Conservation (phyloP, 495 filamentous ascomycete species). For the Aspergillus saccharolyticus region DNA sequence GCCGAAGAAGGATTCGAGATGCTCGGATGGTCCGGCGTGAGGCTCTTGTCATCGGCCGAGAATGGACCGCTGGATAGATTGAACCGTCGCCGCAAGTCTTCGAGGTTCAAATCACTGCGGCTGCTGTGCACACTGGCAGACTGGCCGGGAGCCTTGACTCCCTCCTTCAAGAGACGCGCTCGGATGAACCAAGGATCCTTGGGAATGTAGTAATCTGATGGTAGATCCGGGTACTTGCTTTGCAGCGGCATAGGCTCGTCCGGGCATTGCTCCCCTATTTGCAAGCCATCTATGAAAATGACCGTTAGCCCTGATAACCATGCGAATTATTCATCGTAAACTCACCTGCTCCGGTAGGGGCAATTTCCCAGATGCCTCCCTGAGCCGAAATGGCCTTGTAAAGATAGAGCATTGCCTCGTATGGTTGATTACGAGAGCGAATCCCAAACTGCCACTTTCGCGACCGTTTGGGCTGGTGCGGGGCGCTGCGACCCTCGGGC, state of each 20-base stretch:
- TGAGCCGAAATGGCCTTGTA: conserved; percentile 85
- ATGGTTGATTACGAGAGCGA: conserved; percentile 83
- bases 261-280: conserved; percentile 20
- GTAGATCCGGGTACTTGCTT: conserved; percentile 43
- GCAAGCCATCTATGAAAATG: conserved; percentile 17
- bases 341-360: conserved; percentile 39
- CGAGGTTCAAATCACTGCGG: conserved; percentile 53
- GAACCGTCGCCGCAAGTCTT: conserved; percentile 43
- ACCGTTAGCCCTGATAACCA: background rate
- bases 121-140: conserved; percentile 53
- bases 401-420: conserved; percentile 89
- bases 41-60: conserved; percentile 33
- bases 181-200: conserved; percentile 95
- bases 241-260: conserved; percentile 38
- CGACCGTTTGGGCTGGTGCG: conserved; percentile 57
- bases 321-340: background rate
- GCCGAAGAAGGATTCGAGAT: conserved; percentile 41
- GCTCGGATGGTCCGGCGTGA: conserved; percentile 23
- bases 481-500: conserved; percentile 60
- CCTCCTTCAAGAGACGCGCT: conserved; percentile 77
- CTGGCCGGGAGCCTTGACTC: conserved; percentile 49
- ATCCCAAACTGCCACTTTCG: conserved; percentile 98
- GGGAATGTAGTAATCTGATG: conserved; percentile 67
- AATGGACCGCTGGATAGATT: conserved; percentile 40
- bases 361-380: conserved; percentile 74